Conservation (phyloP, 495 filamentous ascomycete species). For the Neurospora sp. region DNA sequence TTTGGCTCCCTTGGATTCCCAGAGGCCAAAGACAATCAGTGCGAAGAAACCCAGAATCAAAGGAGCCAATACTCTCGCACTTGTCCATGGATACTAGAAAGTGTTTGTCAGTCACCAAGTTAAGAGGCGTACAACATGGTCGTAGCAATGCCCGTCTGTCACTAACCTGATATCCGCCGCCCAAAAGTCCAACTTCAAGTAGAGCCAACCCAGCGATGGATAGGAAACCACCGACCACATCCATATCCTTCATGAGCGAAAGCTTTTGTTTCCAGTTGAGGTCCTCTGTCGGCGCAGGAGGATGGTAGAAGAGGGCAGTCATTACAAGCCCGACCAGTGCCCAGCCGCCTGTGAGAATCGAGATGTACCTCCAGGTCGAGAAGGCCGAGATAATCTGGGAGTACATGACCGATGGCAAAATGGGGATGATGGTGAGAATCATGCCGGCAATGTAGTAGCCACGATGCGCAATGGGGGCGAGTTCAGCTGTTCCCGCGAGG, state of each 20-base stretch:
- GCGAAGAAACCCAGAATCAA: constrained; percentile 48
- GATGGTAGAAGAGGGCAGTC: constrained; percentile 55
- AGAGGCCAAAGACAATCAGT: constrained; percentile 47
- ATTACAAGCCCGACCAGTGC: constrained; percentile 50
- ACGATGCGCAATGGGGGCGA: constrained; percentile 56
- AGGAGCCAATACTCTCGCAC: constrained; percentile 37
- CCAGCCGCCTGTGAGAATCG: constrained; percentile 51
- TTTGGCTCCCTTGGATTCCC: constrained; percentile 52
- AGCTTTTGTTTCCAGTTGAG: constrained; percentile 34
- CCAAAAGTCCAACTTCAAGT: constrained; percentile 58
- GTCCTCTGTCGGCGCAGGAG: constrained; percentile 49
- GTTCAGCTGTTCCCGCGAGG: constrained; percentile 48
- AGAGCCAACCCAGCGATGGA: constrained; percentile 54
- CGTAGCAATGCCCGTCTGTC: background rate
- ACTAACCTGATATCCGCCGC: constrained; percentile 51
- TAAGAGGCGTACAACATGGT: background rate
- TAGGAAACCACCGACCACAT: constrained; percentile 58
- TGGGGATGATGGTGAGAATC: constrained; percentile 59
- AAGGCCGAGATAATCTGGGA: constrained; percentile 56
- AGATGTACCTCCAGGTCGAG: constrained; percentile 54
- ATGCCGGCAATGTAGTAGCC: constrained; percentile 59
- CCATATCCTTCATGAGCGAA: constrained; percentile 47
- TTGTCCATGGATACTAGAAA: constrained; percentile 25
- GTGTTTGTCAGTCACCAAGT: background rate
- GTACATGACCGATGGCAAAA: constrained; percentile 58